Evolutionary conservation across 164 flowering plant species (phyloP).

Genomic region (Berberis vulgaris): DNA sequence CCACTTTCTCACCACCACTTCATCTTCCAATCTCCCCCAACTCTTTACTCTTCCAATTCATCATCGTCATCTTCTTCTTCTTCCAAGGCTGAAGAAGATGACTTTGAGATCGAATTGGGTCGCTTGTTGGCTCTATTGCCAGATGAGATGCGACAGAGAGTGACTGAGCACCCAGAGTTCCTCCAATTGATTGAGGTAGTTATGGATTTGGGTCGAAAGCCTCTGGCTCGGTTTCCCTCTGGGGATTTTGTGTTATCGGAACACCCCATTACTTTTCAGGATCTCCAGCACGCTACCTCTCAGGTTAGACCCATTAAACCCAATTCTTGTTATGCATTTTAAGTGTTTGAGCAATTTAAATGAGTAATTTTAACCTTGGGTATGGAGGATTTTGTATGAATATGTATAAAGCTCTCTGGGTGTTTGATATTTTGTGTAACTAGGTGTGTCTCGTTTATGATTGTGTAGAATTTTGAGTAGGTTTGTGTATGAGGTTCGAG

Average conservation of each 20-base stretch:
- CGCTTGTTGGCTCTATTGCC: constrained; percentile 69
- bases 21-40: background rate
- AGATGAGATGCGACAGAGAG: constrained; percentile 47
- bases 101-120: constrained; percentile 47
- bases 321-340: too few species aligned
- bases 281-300: constrained; percentile 54
- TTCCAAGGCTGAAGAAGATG: constrained; percentile 16
- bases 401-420: too few species aligned
- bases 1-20: too few species aligned
- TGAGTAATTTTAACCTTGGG: too few species aligned
- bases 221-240: constrained; percentile 77
- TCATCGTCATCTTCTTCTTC: constrained; percentile 8
- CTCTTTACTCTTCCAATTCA: constrained; percentile 1
- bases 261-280: constrained; percentile 39
- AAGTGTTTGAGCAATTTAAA: too few species aligned
- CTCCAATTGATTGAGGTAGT: constrained; percentile 74
- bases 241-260: constrained; percentile 74
- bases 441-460: too few species aligned
- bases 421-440: too few species aligned
- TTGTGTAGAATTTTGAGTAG: too few species aligned
- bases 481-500: too few species aligned
- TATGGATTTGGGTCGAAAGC: constrained; percentile 85
- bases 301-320: constrained; percentile 26
- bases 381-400: background rate
- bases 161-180: constrained; percentile 54